phyloP scores from a whole-genome alignment of 768 basidiomycete species.

The Auricularia sp. region DNA sequence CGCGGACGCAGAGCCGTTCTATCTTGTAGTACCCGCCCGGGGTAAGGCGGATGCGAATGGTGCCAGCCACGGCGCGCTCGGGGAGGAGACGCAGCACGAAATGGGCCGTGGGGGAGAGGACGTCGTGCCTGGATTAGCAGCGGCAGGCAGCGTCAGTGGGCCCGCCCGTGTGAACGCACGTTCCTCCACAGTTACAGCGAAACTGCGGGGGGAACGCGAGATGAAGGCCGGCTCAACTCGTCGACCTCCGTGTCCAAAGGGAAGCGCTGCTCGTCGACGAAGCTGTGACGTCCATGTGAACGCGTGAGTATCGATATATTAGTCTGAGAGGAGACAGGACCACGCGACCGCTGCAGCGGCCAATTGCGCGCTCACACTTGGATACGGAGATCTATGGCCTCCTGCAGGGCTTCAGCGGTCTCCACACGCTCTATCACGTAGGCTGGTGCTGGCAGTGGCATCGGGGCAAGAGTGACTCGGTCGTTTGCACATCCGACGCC shows the following conservation, averaged over 20 bases:
- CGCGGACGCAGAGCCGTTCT: conserved; percentile 13
- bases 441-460: background rate
- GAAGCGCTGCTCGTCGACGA: conserved; percentile 60
- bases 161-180: no score
- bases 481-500: background rate
- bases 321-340: no score
- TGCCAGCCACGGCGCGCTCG: conserved; percentile 56
- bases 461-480: background rate
- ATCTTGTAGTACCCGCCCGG: conserved; percentile 56
- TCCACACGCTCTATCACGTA: background rate
- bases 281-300: conserved; percentile 15
- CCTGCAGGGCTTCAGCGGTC: background rate
- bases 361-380: background rate
- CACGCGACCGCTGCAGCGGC: background rate
- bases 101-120: conserved; percentile 42
- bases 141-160: background rate
- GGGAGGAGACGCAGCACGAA: conserved; percentile 60
- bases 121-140: background rate
- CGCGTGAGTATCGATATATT: background rate
- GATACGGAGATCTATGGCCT: background rate
- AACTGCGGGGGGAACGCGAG: no score
- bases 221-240: conserved; percentile 30
- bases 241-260: conserved; percentile 68
- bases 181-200: no score
- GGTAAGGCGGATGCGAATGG: conserved; percentile 43